Conservation (phyloP, 768 basidiomycete species). For the Mycena amicta region DNA sequence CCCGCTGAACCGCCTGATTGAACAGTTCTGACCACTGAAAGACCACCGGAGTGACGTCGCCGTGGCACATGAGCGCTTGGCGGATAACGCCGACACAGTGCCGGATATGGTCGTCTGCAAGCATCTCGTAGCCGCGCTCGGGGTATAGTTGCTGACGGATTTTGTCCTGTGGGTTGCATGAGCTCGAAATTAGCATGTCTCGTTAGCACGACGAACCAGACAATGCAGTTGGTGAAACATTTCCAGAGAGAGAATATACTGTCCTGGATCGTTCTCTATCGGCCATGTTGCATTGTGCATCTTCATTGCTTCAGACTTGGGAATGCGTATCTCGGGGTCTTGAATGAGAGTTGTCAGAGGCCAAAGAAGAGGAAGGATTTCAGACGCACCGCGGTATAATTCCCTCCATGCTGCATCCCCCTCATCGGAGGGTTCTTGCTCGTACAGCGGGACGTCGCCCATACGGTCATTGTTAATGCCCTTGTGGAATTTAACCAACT, state of each 20-base stretch:
- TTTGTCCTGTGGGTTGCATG: slow-evolving; percentile 12
- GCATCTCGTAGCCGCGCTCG: slow-evolving; percentile 24
- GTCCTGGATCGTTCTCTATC: slow-evolving; percentile 25
- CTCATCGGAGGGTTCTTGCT: slow-evolving; percentile 14
- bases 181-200: background rate
- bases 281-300: slow-evolving; percentile 28
- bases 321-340: slow-evolving; percentile 18
- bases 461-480: background rate
- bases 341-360: background rate
- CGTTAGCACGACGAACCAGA: slow-evolving; percentile 22
- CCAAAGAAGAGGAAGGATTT: no score
- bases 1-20: background rate
- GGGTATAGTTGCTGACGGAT: slow-evolving; percentile 24
- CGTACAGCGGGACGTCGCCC: slow-evolving; percentile 19
- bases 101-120: background rate
- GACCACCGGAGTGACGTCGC: slow-evolving; percentile 26
- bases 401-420: slow-evolving; percentile 29
- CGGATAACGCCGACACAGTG: slow-evolving; percentile 31
- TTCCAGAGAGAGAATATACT: slow-evolving; percentile 28
- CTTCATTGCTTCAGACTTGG: slow-evolving; percentile 24
- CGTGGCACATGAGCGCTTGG: slow-evolving; percentile 22
- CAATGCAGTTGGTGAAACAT: slow-evolving; percentile 35
- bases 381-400: slow-evolving; percentile 26
- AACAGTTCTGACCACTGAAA: slow-evolving; percentile 7
- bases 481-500: slow-evolving; percentile 12